Conservation (phyloP, 2,329 filamentous ascomycete species). For the Penicillium decumbens region DNA sequence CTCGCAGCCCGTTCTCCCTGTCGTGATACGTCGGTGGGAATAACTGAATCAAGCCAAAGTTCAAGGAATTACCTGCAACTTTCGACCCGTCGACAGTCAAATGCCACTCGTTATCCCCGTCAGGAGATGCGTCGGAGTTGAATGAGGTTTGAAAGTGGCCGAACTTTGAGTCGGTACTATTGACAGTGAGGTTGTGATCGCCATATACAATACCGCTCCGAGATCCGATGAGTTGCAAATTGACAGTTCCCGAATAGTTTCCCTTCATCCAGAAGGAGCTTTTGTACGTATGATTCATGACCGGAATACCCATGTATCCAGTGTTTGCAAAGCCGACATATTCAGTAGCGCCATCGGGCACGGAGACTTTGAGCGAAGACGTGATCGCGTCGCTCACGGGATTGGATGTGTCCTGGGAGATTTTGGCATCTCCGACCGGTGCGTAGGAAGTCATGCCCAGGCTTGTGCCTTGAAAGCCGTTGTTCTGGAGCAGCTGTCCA, state of each 20-base stretch:
- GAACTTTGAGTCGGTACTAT: slow-evolving; percentile 19
- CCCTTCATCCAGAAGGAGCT: slow-evolving; percentile 33
- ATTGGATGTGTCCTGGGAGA: slow-evolving; percentile 23
- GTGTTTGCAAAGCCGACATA: slow-evolving; percentile 45
- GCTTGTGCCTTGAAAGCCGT: slow-evolving; percentile 32
- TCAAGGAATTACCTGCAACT: slow-evolving; percentile 19
- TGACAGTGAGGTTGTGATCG: slow-evolving; percentile 25
- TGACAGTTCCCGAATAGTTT: slow-evolving; percentile 25
- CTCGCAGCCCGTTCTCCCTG: slow-evolving; percentile 52
- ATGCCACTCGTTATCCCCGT: slow-evolving; percentile 30
- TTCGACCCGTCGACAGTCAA: slow-evolving; percentile 25
- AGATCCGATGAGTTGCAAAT: slow-evolving; percentile 26
- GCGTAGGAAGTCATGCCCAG: slow-evolving; percentile 27
- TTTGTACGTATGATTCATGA: slow-evolving; percentile 25
- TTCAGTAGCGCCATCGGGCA: slow-evolving; percentile 18
- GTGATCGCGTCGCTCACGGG: slow-evolving; percentile 28
- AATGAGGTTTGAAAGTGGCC: slow-evolving; percentile 22
- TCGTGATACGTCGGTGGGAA: slow-evolving; percentile 27
- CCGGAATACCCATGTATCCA: slow-evolving; percentile 34
- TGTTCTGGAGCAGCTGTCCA: slow-evolving; percentile 33
- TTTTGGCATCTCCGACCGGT: slow-evolving; percentile 23
- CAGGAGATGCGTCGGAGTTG: slow-evolving; percentile 17
- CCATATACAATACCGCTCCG: slow-evolving; percentile 24
- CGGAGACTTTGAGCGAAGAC: slow-evolving; percentile 25
- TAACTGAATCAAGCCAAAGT: slow-evolving; percentile 26